Evolutionary conservation across 1,139 yeast genomes (phyloP).

Genomic region (Torulaspora pretoriensis): DNA sequence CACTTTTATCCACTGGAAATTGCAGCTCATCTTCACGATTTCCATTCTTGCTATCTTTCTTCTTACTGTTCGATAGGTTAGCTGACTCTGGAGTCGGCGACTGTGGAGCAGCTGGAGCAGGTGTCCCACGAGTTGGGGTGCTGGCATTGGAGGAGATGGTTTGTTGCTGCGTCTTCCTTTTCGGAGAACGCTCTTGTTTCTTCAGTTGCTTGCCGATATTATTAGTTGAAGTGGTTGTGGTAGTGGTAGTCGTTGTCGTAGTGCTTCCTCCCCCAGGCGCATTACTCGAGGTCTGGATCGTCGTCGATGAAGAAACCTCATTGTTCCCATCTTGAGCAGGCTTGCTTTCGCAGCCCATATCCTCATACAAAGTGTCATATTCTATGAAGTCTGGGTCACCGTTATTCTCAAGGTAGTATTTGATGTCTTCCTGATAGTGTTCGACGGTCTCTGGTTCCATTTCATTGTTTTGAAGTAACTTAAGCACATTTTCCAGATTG

Average conservation of each 20-base stretch:
- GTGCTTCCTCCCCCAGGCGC: constrained; percentile 12
- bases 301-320: constrained; percentile 24
- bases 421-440: constrained; percentile 83
- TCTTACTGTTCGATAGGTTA: constrained; percentile 10
- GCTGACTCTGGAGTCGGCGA: constrained; percentile 13
- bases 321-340: constrained; percentile 38
- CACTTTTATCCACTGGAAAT: constrained; percentile 29
- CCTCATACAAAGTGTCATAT: constrained; percentile 91
- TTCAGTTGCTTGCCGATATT: constrained; percentile 10
- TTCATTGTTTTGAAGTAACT: constrained; percentile 77
- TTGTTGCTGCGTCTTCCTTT: constrained; percentile 12
- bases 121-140: constrained; percentile 15
- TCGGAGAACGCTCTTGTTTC: constrained; percentile 25
- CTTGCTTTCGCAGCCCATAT: constrained; percentile 56
- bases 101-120: constrained; percentile 12
- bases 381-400: constrained; percentile 96
- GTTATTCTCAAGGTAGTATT: constrained; percentile 89
- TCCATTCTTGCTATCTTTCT: constrained; percentile 4
- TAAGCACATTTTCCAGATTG: constrained; percentile 71
- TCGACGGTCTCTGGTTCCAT: constrained; percentile 78
- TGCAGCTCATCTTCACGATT: constrained; percentile 11
- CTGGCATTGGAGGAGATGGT: constrained; percentile 26
- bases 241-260: constrained; percentile 15
- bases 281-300: constrained; percentile 14
- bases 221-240: constrained; percentile 12